These are phyloP conservation scores for Lichtheimia hyalospora DNA, from an alignment of 371 early-diverging fungal genomes.

Conservation along the genomic window DNA sequence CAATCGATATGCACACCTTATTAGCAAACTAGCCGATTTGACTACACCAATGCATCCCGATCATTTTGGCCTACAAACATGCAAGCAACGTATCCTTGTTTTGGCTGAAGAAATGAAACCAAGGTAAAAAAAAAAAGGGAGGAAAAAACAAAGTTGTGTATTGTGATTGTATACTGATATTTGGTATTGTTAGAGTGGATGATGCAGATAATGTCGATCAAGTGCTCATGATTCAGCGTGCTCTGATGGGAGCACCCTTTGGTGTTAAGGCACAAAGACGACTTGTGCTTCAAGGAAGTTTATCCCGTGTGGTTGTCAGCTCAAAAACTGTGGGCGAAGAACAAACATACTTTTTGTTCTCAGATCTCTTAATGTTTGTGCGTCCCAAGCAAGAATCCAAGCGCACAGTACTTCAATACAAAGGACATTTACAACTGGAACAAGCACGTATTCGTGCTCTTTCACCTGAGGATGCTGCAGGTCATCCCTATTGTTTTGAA, in stretches of 20 bases:
- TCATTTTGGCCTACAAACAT: constrained; percentile 26
- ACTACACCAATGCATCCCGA: constrained; percentile 44
- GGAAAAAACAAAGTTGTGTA: neutral
- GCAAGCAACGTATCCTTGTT: constrained; percentile 25
- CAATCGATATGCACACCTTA: constrained; percentile 31
- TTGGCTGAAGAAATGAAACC: constrained; percentile 25
- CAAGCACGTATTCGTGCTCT: constrained; percentile 26
- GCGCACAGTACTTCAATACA: constrained; percentile 31
- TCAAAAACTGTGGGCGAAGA: constrained; percentile 28
- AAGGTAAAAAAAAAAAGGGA: constrained; percentile 21
- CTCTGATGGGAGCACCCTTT: constrained; percentile 32
- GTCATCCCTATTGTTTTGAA: constrained; percentile 29
- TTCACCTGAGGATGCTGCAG: constrained; percentile 22
- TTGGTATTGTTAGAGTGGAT: constrained; percentile 17
- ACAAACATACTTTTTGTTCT: constrained; percentile 35
- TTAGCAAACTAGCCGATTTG: constrained; percentile 24
- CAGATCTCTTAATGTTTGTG: constrained; percentile 39
- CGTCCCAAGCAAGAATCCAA: constrained; percentile 24
- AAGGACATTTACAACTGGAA: constrained; percentile 35
- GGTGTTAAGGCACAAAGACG: constrained; percentile 35
- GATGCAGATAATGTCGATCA: constrained; percentile 43
- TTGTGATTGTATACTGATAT: neutral
- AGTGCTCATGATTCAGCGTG: constrained; percentile 40
- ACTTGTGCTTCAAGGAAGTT: constrained; percentile 31
- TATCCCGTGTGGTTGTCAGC: constrained; percentile 23